Evolutionary conservation across 1,284 basidiomycete species (phyloP).

Genomic region (Porodaedalea pini): DNA sequence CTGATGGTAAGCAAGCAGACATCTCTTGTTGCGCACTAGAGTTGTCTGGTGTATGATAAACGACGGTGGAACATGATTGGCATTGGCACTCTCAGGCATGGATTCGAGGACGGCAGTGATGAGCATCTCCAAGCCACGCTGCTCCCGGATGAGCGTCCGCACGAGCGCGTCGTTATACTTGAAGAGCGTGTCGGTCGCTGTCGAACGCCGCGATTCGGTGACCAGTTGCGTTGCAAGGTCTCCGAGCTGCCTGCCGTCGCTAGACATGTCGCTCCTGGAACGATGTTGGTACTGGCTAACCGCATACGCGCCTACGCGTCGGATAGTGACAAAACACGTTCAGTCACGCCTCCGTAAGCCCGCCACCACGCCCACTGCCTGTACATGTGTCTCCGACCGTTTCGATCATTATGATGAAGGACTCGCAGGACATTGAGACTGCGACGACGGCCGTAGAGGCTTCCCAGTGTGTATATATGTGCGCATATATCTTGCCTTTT

Average conservation of each 20-base stretch:
- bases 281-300: neutral
- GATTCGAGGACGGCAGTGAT: slow-evolving; percentile 43
- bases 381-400: neutral
- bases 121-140: slow-evolving; percentile 79
- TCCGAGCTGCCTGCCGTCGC: slow-evolving; percentile 48
- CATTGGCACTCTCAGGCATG: slow-evolving; percentile 35
- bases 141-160: slow-evolving; percentile 84
- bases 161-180: slow-evolving; percentile 93
- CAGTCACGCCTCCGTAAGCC: neutral
- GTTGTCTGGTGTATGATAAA: slow-evolving; percentile 86
- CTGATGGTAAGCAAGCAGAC: slow-evolving; percentile 87
- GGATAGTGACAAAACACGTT: neutral
- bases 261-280: neutral
- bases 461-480: neutral
- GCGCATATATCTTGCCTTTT: slow-evolving; percentile 8
- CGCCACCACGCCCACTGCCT: neutral
- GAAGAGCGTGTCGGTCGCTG: slow-evolving; percentile 76
- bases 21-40: slow-evolving; percentile 88
- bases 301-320: neutral
- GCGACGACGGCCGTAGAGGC: slow-evolving; percentile 47
- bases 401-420: slow-evolving; percentile 21
- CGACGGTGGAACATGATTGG: slow-evolving; percentile 50
- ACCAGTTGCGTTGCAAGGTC: slow-evolving; percentile 89
- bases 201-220: slow-evolving; percentile 80
- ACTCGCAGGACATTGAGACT: slow-evolving; percentile 49